These are phyloP conservation scores for Trichosanthes cucumerina DNA, from an alignment of 306 rosid species.

Conservation along the genomic window DNA sequence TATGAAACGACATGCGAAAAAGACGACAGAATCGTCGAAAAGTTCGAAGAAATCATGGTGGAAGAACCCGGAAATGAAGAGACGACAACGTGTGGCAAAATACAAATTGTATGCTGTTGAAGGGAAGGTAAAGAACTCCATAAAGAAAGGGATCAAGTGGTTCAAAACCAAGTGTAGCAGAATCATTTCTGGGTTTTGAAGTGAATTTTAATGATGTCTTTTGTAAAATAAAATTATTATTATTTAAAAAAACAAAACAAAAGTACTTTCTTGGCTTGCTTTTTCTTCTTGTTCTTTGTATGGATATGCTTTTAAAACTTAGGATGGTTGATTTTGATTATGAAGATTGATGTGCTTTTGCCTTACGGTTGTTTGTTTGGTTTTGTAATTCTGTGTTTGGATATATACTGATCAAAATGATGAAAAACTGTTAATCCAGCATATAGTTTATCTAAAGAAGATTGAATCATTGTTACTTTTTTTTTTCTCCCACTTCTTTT, in stretches of 20 bases:
- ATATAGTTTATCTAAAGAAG: background rate
- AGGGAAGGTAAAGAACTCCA: conserved; percentile 1
- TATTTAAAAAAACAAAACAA: background rate
- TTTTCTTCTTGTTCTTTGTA: background rate
- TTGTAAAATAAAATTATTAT: background rate
- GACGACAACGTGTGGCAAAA: background rate
- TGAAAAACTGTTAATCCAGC: background rate
- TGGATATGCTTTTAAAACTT: background rate
- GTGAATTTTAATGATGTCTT: background rate
- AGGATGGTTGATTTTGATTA: background rate
- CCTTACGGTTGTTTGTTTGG: background rate
- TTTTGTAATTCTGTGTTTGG: background rate
- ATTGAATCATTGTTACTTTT: background rate
- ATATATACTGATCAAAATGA: background rate
- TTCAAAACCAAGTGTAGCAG: conserved; percentile 6
- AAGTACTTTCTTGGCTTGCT: background rate
- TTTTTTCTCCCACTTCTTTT: background rate
- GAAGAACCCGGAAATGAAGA: conserved; percentile 4
- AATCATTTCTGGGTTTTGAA: conserved; percentile 9
- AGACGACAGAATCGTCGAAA: background rate
- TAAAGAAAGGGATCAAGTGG: conserved; percentile 13
- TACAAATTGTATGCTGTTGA: conserved; percentile 11
- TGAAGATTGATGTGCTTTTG: background rate
- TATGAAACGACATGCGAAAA: background rate
- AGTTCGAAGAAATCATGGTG: background rate